Conservation (phyloP, 305 asterid genomes). For the Ajuga reptans region DNA sequence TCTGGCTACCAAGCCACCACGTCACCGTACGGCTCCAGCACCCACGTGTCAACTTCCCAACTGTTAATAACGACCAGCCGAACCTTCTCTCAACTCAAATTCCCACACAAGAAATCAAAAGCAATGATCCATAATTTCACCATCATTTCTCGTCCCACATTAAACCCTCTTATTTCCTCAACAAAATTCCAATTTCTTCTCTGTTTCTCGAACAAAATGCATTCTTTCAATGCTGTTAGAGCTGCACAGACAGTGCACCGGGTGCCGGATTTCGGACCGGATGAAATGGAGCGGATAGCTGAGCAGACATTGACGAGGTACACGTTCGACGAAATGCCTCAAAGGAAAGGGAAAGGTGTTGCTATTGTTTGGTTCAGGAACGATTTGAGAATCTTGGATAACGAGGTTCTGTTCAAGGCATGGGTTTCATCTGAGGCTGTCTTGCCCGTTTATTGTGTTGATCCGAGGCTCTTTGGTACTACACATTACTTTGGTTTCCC, state of each 20-base stretch:
- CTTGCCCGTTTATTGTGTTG: constrained; percentile 79
- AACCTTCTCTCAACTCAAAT: constrained; percentile 19
- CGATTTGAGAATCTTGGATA: constrained; percentile 75
- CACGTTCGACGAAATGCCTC: constrained; percentile 26
- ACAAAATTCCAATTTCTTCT: constrained; percentile 7
- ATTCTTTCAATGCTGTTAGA: constrained; percentile 32
- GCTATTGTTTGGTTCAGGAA: constrained; percentile 86
- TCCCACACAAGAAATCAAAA: background rate
- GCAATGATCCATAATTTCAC: constrained; percentile 29
- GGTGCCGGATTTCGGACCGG: constrained; percentile 54
- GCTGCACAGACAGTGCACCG: constrained; percentile 38
- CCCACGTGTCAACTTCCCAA: constrained; percentile 43
- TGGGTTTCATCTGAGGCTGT: constrained; percentile 69
- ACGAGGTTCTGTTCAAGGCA: constrained; percentile 68
- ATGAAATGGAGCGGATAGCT: constrained; percentile 47
- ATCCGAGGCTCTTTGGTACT: constrained; percentile 55
- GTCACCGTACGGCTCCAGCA: constrained; percentile 21
- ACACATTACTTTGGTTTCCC: constrained; percentile 77
- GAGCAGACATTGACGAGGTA: constrained; percentile 44
- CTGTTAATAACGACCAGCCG: constrained; percentile 36
- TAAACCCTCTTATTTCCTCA: constrained; percentile 20
- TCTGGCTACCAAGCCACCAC: constrained; percentile 35
- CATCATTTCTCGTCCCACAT: constrained; percentile 25
- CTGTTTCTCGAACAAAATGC: constrained; percentile 18
- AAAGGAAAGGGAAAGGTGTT: constrained; percentile 61